Evolutionary conservation across 805 yeast species (phyloP), one percentile per base, ranked within the genome.

Genomic region (Scheffersomyces lignosus): DNA sequence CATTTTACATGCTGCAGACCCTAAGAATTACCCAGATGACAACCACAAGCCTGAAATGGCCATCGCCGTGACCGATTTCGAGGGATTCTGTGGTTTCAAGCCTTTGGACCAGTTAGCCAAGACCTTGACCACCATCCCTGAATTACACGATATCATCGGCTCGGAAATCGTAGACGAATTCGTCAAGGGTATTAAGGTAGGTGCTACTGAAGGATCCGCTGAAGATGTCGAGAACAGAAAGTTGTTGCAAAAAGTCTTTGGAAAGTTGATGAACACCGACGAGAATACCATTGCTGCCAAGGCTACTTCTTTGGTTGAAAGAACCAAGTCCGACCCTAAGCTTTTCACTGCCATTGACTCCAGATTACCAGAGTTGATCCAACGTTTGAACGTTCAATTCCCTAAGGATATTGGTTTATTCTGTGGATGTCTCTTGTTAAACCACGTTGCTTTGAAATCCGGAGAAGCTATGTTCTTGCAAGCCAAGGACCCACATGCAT

Each of bases 11-110:
- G 75, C 75, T 13, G 65, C 72, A 18, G 98, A 93, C 66, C 98
- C 99, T 38, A 80, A 81, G 54, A 86, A 93, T 67, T 93, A 93
- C 62, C 98, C 98, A 3, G 99, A 93, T 67, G 95, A 83, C 61
- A 93, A 93, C 71, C 99, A 93, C 68, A 93, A 93, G 71, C 99
- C 99, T n/a, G 99, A 93, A 65, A 93, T 93, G 99, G 98, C 99
- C 34, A 80, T 93, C 56, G 99, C 99, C 6, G 81, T 93, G 36
- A 90, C 98, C 15, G 87, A 80, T 43, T 93, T 93, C 54, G 98
- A 93, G 70, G 98, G 97, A 0, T 91, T 93, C 67, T 93, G 99
- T 66, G 99, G 99, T 0, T 93, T 93, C 72, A 83, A 93, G 59
- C 99, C 99, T 15, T 76, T 90, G 54, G 74, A 71, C 24, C 84